phyloP scores from a whole-genome alignment of 2,329 filamentous ascomycete species.

The Exophiala lecanii-corni region DNA sequence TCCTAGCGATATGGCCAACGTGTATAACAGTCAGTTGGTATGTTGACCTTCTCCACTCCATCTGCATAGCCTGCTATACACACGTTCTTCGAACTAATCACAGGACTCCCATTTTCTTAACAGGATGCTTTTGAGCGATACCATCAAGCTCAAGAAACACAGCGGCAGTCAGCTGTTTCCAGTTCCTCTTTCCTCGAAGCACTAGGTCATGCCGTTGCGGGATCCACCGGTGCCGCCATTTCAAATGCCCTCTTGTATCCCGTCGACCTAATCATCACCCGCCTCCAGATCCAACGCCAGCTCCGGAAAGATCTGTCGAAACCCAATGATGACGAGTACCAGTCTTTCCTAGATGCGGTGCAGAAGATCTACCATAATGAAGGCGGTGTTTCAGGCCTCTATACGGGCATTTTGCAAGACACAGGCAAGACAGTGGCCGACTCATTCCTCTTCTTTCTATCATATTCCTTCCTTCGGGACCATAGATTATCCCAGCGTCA shows the following conservation, averaged over 20 bases:
- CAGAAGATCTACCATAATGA: conserved; percentile 65
- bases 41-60: not conserved
- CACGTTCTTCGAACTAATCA: too few relatives aligned
- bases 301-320: conserved; percentile 37
- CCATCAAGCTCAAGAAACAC: conserved; percentile 35
- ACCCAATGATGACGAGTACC: conserved; percentile 50
- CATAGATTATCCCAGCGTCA: conserved; percentile 34
- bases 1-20: conserved; percentile 23
- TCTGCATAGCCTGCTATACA: too few relatives aligned
- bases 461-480: conserved; percentile 59
- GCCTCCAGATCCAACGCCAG: conserved; percentile 72
- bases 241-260: conserved; percentile 78
- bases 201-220: conserved; percentile 75
- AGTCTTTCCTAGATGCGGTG: conserved; percentile 63
- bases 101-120: not conserved
- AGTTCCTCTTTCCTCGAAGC: conserved; percentile 57
- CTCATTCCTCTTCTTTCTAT: conserved; percentile 81
- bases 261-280: conserved; percentile 73
- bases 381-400: conserved; percentile 68
- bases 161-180: conserved; percentile 22
- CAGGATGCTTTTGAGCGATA: conserved; percentile 44
- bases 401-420: conserved; percentile 59
- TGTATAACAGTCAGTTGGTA: conserved; percentile 24
- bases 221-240: conserved; percentile 70
- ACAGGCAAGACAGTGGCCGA: conserved; percentile 66